phyloP scores from a whole-genome alignment of 1,139 yeast genomes.

The Groenewaldozyma auringiensis region DNA sequence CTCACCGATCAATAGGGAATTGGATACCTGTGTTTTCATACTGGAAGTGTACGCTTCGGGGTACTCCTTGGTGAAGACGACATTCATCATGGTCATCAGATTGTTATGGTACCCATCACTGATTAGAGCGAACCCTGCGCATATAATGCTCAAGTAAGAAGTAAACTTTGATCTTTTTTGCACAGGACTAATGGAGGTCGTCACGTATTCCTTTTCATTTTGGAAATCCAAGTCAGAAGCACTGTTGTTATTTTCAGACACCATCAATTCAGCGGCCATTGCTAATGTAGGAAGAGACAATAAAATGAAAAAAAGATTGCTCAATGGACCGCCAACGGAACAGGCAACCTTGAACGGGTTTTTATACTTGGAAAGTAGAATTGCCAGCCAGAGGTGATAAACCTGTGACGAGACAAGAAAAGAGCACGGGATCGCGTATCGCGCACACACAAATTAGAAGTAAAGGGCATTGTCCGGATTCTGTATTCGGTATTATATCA shows the following conservation, averaged over 20 bases:
- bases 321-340: too few species aligned
- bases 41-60: slow-evolving; percentile 38
- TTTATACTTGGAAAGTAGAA: too few species aligned
- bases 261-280: neutral
- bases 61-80: slow-evolving; percentile 41
- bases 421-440: too few species aligned
- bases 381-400: too few species aligned
- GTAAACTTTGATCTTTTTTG: neutral
- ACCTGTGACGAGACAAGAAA: too few species aligned
- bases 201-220: neutral
- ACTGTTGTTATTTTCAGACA: too few species aligned
- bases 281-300: too few species aligned
- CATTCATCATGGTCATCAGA: slow-evolving; percentile 51
- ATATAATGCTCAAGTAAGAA: slow-evolving; percentile 36
- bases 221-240: neutral
- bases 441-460: too few species aligned
- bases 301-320: too few species aligned
- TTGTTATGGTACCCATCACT: slow-evolving; percentile 61
- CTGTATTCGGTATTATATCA: too few species aligned
- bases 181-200: neutral
- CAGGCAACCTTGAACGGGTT: too few species aligned
- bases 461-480: too few species aligned
- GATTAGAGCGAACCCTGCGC: slow-evolving; percentile 53
- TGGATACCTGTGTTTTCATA: slow-evolving; percentile 50
- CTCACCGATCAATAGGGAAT: slow-evolving; percentile 51